phyloP scores from a whole-genome alignment of 106 monocot species.

The Dactylorhiza incarnata region DNA sequence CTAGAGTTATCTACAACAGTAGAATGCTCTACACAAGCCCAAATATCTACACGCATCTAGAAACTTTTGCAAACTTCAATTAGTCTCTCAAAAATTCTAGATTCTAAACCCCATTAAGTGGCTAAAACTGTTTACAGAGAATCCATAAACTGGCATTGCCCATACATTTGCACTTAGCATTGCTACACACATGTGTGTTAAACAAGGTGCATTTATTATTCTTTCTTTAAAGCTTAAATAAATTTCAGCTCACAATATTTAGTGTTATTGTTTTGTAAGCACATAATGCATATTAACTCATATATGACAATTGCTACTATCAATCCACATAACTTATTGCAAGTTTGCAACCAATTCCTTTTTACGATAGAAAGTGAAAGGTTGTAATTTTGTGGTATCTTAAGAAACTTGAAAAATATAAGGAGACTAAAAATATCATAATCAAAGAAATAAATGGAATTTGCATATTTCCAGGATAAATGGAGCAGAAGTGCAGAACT shows the following conservation, averaged over 20 bases:
- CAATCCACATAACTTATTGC: not conserved
- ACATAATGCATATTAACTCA: not conserved
- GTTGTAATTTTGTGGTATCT: not conserved
- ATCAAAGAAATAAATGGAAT: not conserved
- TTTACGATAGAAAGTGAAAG: not conserved
- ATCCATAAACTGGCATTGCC: not conserved
- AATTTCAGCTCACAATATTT: not conserved
- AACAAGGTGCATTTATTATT: not conserved
- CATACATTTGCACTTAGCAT: not conserved
- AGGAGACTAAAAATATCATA: not conserved
- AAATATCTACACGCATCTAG: too few relatives aligned
- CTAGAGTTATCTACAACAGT: too few relatives aligned
- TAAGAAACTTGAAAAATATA: not conserved
- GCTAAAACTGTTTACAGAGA: too few relatives aligned
- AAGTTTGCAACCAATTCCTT: not conserved
- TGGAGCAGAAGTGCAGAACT: not conserved
- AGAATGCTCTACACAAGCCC: too few relatives aligned
- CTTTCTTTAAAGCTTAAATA: not conserved
- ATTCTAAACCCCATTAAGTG: too few relatives aligned
- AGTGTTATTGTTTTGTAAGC: not conserved
- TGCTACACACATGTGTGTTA: not conserved
- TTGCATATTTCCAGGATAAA: not conserved
- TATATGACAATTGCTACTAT: not conserved
- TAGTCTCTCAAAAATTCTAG: too few relatives aligned
- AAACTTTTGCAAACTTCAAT: too few relatives aligned